phyloP scores from a whole-genome alignment of 257 asterid genomes.

The Verbascum thapsus region DNA sequence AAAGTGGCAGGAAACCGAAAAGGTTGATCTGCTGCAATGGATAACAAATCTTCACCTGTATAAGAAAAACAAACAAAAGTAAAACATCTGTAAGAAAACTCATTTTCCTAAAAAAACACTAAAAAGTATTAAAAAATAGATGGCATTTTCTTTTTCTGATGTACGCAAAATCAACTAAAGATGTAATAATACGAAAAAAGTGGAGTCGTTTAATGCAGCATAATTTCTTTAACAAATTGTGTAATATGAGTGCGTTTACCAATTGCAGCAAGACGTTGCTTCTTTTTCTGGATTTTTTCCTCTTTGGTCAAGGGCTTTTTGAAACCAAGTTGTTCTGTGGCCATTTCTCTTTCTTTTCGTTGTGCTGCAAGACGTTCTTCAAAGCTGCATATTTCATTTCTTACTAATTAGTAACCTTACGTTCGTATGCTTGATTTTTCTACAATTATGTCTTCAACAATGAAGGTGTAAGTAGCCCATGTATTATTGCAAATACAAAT shows the following conservation, averaged over 20 bases:
- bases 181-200: background rate
- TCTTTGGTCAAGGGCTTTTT: slow-evolving; percentile 80
- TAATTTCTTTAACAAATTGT: slow-evolving; percentile 9
- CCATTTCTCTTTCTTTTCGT: slow-evolving; percentile 80
- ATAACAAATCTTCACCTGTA: slow-evolving; percentile 92
- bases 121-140: background rate
- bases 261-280: slow-evolving; percentile 92
- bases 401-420: background rate
- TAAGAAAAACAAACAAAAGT: slow-evolving; percentile 2
- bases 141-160: background rate
- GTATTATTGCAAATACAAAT: too few relatives aligned
- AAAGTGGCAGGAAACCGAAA: slow-evolving; percentile 98
- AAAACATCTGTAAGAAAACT: slow-evolving; percentile 18
- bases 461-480: too few relatives aligned
- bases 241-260: slow-evolving; percentile 48
- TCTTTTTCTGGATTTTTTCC: slow-evolving; percentile 69
- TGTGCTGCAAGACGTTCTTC: slow-evolving; percentile 90
- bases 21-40: slow-evolving; percentile 97
- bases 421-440: background rate
- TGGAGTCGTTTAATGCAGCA: background rate
- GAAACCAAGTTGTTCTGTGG: slow-evolving; percentile 72
- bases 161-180: background rate
- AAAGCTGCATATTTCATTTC: slow-evolving; percentile 53
- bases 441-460: background rate
- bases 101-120: slow-evolving; percentile 6